These are phyloP conservation scores for Diospyros lotus DNA, from an alignment of 148 eudicot genomes.

Conservation along the genomic window DNA sequence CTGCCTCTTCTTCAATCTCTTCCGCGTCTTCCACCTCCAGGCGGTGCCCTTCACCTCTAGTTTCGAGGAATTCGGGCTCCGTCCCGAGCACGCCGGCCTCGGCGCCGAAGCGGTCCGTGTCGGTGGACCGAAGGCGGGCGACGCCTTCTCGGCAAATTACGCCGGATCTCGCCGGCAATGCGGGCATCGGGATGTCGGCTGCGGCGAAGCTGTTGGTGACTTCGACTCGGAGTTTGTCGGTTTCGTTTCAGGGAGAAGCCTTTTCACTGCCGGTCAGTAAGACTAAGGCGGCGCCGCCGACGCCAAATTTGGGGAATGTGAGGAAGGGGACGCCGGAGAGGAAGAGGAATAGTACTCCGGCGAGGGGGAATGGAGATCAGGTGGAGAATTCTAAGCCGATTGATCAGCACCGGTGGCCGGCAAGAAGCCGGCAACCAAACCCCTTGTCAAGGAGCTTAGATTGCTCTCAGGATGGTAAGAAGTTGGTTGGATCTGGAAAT, in stretches of 20 bases:
- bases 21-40: slow-evolving; percentile 39
- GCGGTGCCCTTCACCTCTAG: slow-evolving; percentile 74
- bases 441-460: slow-evolving; percentile 56
- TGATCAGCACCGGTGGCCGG: slow-evolving; percentile 93
- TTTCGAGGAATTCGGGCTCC: slow-evolving; percentile 42
- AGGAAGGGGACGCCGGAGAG: slow-evolving; percentile 85
- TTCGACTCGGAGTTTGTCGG: slow-evolving; percentile 82
- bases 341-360: slow-evolving; percentile 51
- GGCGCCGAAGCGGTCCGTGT: slow-evolving; percentile 57
- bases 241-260: slow-evolving; percentile 87
- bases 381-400: slow-evolving; percentile 49
- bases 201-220: slow-evolving; percentile 78
- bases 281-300: slow-evolving; percentile 55
- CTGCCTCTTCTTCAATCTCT: slow-evolving; percentile 38
- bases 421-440: slow-evolving; percentile 39
- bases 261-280: slow-evolving; percentile 85
- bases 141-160: slow-evolving; percentile 34
- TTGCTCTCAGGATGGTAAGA: slow-evolving; percentile 40
- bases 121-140: slow-evolving; percentile 76
- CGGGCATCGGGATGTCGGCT: slow-evolving; percentile 46
- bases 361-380: slow-evolving; percentile 63
- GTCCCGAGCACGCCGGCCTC: slow-evolving; percentile 12
- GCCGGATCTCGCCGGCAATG: slow-evolving; percentile 38
- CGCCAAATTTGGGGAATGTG: slow-evolving; percentile 43
- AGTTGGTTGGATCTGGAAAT: slow-evolving; percentile 50